Base-by-base conservation (phyloP, 2,329 filamentous ascomycete species). In the Dothistroma septosporum region DNA sequence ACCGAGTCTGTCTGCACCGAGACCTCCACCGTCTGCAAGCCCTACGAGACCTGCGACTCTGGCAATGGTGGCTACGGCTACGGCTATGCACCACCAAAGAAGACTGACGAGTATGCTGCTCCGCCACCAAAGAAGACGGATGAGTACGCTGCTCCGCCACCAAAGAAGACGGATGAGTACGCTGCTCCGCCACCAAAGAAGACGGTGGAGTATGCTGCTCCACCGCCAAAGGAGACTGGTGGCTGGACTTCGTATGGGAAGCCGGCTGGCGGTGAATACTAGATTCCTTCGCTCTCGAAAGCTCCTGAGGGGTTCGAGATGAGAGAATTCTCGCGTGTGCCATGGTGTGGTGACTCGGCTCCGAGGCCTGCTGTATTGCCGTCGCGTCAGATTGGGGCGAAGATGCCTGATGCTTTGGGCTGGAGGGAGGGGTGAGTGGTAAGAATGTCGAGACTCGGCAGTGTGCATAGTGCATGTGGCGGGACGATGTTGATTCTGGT, bases 1-100 rank as follows among this genome's bases (percentile, higher is more conserved):
- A 60, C 62, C 22, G 49, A 58, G 22, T 55, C 60, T 21, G 55
- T 64, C 47, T 64, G 62, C 60, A 64, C 60, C 53, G 55, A 60
- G 44, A 64, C 54, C 22, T 55, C 60, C 21, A 58, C 49, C 47
- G 48, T 60, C 47, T 64, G 62, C 60, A 19, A 60, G 31, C 55
- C 52, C 22, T 46, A 55, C 53, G 10, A 12, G 22, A 44, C 41
- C 41, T 44, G 41, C 41, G 41, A 44, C 14, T 28, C 24, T 6
- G 22, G 28, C n/a, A 54, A 14, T 2, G 52, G 32, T 22, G 37
- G 37, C 32, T n/a, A 33, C 24, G 24, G 24, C n/a, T 21, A 37
- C 52, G 22, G 24, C 32, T 22, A 28, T 12, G n/a, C 52, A 7
- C 32, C n/a, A 22, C 52, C 31, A 44, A 44, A 44, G 35, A 37